A percentile compares a stretch with the other conserved stretches of the same genome.
Evolutionary conservation across 306 rosid species (phyloP).

Genomic region (Pterocarpus santalinus): DNA sequence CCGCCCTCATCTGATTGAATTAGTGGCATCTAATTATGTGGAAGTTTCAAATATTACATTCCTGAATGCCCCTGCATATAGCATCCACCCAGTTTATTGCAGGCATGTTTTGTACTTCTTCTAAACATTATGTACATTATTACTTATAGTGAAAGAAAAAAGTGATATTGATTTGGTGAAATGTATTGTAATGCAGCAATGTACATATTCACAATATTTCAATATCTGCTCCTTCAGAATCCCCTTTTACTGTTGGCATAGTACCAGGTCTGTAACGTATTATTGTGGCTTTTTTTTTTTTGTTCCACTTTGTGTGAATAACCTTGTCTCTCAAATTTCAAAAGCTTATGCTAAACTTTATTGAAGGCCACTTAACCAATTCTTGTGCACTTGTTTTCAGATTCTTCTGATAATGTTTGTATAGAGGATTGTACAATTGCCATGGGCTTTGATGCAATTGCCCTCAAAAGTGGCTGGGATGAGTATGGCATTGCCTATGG

Average conservation of each 20-base stretch:
- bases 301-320: constrained; percentile 10
- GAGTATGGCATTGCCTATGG: constrained; percentile 93
- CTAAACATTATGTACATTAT: constrained; percentile 22
- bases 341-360: background rate
- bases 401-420: constrained; percentile 87
- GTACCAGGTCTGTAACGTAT: constrained; percentile 79
- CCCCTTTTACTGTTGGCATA: constrained; percentile 85
- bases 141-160: constrained; percentile 5
- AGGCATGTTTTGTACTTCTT: constrained; percentile 59
- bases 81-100: constrained; percentile 95
- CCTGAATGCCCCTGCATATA: constrained; percentile 88
- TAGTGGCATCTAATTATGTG: constrained; percentile 65
- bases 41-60: constrained; percentile 92
- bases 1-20: constrained; percentile 92
- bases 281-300: background rate
- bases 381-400: constrained; percentile 57
- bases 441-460: constrained; percentile 88
- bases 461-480: constrained; percentile 98
- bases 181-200: constrained; percentile 64
- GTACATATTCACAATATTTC: constrained; percentile 84
- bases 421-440: constrained; percentile 79
- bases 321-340: constrained; percentile 12
- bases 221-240: constrained; percentile 74
- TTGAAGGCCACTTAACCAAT: constrained; percentile 41
- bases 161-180: constrained; percentile 26